phyloP scores from a whole-genome alignment of 78 protist genomes.

The slime mould (Dictyostelium discoideum) region DNA sequence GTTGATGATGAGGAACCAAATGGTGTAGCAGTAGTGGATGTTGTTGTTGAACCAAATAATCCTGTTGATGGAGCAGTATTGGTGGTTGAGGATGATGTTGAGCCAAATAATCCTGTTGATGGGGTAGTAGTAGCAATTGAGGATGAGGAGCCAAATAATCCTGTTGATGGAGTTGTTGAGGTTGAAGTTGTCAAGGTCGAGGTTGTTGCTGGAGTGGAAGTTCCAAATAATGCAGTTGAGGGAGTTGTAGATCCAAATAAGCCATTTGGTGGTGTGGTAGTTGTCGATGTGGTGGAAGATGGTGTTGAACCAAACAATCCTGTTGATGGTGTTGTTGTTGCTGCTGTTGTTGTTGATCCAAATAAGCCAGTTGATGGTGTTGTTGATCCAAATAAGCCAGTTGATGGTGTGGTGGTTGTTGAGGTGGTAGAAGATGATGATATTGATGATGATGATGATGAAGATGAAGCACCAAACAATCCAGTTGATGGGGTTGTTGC shows the following conservation, averaged over 20 bases:
- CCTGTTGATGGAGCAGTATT: not conserved
- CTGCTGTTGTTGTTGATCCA: not conserved
- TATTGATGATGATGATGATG: too few relatives aligned
- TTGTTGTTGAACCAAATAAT: not conserved
- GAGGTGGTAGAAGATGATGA: not conserved
- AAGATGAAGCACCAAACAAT: not conserved
- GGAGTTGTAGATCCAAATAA: slow-evolving; percentile 12
- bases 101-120: not conserved
- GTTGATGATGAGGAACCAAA: not conserved
- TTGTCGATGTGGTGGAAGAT: not conserved
- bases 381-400: slow-evolving; percentile 3
- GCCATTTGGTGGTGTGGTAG: not conserved
- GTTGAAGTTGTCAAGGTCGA: not conserved
- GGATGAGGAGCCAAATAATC: not conserved
- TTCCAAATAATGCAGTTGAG: not conserved
- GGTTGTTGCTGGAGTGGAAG: not conserved
- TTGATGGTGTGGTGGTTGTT: not conserved
- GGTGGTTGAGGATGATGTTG: not conserved
- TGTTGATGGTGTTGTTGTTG: not conserved
- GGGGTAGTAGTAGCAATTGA: not conserved
- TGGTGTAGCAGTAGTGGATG: not conserved
- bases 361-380: not conserved
- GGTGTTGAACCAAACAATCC: slow-evolving; percentile 10
- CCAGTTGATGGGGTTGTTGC: not conserved
- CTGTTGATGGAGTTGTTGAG: slow-evolving; percentile 1